Conservation (phyloP, 345 rosid genomes). For the Psidium guajava region DNA sequence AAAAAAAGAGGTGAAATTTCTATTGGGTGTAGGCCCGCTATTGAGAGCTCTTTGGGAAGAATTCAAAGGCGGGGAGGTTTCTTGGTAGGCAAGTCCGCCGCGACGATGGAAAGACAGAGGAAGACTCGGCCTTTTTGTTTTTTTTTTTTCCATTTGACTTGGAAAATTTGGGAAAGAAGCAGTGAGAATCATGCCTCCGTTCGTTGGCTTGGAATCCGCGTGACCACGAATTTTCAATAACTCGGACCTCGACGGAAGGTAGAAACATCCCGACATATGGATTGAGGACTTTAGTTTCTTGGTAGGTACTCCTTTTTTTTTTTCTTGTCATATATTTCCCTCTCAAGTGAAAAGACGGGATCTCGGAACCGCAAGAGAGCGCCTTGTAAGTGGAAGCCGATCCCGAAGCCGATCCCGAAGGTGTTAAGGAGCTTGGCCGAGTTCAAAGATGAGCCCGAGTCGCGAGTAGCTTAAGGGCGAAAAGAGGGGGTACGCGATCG, state of each 20-base stretch:
- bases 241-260: neutral
- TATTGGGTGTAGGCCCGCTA: neutral
- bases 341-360: rapidly evolving
- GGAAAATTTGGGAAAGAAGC: neutral
- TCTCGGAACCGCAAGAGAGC: neutral
- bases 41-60: neutral
- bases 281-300: neutral
- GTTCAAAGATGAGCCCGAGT: neutral
- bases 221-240: neutral
- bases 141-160: neutral
- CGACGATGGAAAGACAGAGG: neutral
- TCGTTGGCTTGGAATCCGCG: neutral
- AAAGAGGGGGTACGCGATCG: neutral
- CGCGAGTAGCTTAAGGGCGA: neutral
- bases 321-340: neutral
- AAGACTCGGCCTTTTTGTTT: neutral
- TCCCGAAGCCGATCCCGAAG: neutral
- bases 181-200: neutral
- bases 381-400: neutral
- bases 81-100: neutral
- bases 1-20: neutral
- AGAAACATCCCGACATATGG: neutral
- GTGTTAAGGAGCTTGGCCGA: neutral
- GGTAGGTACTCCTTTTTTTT: neutral
- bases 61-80: neutral